Conservation (phyloP, 1,139 yeast species). For the Debaryomyces udenii region DNA sequence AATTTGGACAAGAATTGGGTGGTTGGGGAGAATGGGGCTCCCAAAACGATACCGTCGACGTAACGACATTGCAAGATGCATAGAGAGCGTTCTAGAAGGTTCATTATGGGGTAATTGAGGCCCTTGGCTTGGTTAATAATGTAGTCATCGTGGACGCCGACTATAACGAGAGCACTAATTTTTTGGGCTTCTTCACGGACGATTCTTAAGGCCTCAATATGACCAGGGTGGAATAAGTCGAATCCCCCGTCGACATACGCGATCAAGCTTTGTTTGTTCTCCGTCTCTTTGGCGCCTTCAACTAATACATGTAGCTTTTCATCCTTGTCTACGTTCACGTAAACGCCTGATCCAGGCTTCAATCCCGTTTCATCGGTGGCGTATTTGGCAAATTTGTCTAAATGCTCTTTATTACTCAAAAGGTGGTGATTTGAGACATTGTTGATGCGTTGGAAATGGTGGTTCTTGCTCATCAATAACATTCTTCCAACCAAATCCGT, state of each 20-base stretch:
- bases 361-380: conserved; percentile 72
- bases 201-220: conserved; percentile 66
- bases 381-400: conserved; percentile 51
- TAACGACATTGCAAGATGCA: conserved; percentile 87
- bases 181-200: conserved; percentile 44
- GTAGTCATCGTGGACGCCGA: conserved; percentile 71
- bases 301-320: conserved; percentile 35
- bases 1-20: conserved; percentile 38
- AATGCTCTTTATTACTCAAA: conserved; percentile 35
- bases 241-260: conserved; percentile 83
- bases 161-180: conserved; percentile 52
- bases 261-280: conserved; percentile 31
- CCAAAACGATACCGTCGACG: conserved; percentile 75
- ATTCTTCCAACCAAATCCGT: conserved; percentile 95
- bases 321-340: conserved; percentile 31
- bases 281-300: conserved; percentile 29
- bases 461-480: conserved; percentile 61
- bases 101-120: conserved; percentile 82
- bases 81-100: conserved; percentile 76
- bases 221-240: conserved; percentile 93
- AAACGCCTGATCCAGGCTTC: conserved; percentile 64
- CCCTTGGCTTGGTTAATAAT: conserved; percentile 64
- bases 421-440: conserved; percentile 30
- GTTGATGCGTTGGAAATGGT: conserved; percentile 52
- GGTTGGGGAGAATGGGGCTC: conserved; percentile 64